Evolutionary conservation across 306 rosid genomes (phyloP).

Genomic region (Pyrus betulifolia): DNA sequence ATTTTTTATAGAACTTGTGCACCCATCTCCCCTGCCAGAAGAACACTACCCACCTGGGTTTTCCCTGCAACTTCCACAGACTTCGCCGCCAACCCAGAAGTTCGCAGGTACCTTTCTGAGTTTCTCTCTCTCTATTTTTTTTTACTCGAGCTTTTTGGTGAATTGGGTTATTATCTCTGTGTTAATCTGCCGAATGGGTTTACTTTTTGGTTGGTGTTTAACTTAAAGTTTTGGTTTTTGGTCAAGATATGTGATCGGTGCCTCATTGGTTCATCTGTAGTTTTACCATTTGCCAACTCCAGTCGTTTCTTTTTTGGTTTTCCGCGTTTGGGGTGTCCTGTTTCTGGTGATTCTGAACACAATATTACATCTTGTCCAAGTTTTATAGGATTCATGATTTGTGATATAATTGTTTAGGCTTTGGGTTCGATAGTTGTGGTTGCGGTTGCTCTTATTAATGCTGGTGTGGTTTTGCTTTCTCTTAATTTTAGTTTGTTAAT

Average conservation of each 20-base stretch:
- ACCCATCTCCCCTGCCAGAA: slow-evolving; percentile 6
- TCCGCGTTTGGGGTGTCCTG: neutral
- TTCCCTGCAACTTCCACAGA: neutral
- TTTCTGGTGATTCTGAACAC: neutral
- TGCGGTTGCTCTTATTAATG: neutral
- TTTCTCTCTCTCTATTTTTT: neutral
- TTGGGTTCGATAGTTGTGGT: neutral
- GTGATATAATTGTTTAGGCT: neutral
- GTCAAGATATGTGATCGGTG: neutral
- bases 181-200: slow-evolving; percentile 11
- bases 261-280: neutral
- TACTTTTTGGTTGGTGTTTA: neutral
- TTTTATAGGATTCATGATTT: neutral
- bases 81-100: neutral
- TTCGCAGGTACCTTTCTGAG: slow-evolving; percentile 21
- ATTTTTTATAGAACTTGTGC: neutral
- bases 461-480: neutral
- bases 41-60: slow-evolving; percentile 12
- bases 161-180: neutral
- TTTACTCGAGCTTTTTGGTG: neutral
- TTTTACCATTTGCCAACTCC: neutral
- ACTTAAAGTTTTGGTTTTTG: neutral
- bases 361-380: neutral
- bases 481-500: neutral
- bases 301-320: neutral